phyloP scores from a whole-genome alignment of 805 yeast genomes.

The Ogataea pilisensis region DNA sequence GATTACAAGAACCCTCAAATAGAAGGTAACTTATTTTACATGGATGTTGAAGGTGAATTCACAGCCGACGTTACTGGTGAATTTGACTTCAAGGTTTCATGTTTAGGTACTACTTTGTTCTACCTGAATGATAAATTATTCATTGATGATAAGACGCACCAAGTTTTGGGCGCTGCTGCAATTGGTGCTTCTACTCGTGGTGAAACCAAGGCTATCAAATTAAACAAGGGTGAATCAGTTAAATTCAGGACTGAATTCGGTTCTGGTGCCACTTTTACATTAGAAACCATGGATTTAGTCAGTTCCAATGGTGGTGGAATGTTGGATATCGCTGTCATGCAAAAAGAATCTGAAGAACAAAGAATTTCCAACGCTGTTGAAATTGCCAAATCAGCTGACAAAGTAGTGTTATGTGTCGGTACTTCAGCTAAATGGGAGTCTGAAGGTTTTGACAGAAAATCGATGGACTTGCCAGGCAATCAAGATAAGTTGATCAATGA shows the following conservation, averaged over 20 bases:
- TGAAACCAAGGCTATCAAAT: slow-evolving; percentile 15
- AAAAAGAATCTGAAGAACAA: slow-evolving; percentile 27
- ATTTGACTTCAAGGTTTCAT: slow-evolving; percentile 37
- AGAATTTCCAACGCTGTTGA: slow-evolving; percentile 41
- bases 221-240: slow-evolving; percentile 34
- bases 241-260: slow-evolving; percentile 39
- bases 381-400: slow-evolving; percentile 47
- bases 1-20: slow-evolving; percentile 23
- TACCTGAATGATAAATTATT: slow-evolving; percentile 40
- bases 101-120: slow-evolving; percentile 40
- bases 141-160: slow-evolving; percentile 43
- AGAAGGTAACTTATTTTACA: slow-evolving; percentile 30
- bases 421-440: slow-evolving; percentile 53
- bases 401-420: slow-evolving; percentile 50
- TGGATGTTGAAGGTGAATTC: slow-evolving; percentile 37
- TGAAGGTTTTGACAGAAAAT: slow-evolving; percentile 53
- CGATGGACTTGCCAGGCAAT: slow-evolving; percentile 48
- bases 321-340: slow-evolving; percentile 10
- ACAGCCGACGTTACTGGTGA: slow-evolving; percentile 35
- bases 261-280: slow-evolving; percentile 34
- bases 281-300: slow-evolving; percentile 14
- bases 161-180: slow-evolving; percentile 36
- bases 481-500: slow-evolving; percentile 43
- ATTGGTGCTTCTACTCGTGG: slow-evolving; percentile 32
- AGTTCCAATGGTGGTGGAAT: slow-evolving; percentile 33